Percentiles rank a stretch among this genome's conserved stretches.
These are phyloP conservation scores for Termitomyces sp. DNA, from an alignment of 768 basidiomycete species.

Conservation along the genomic window DNA sequence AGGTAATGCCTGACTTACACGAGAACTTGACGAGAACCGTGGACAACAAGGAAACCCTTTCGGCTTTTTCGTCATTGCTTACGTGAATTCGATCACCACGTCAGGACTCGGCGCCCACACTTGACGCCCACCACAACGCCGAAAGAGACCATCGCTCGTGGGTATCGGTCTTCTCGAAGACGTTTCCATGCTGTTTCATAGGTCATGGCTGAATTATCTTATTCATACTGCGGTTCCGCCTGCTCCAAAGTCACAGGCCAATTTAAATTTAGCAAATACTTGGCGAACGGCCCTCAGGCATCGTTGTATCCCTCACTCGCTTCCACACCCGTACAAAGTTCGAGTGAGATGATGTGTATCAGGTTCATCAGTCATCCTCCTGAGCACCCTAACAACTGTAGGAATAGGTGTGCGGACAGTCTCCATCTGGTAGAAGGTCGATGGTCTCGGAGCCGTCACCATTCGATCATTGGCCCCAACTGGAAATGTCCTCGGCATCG, in stretches of 20 bases:
- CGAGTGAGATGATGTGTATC: neutral
- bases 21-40: neutral
- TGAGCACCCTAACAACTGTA: neutral
- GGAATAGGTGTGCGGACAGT: neutral
- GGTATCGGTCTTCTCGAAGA: neutral
- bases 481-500: neutral
- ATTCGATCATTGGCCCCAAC: neutral
- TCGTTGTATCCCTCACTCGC: neutral
- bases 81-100: slow-evolving; percentile 7
- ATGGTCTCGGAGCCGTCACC: neutral
- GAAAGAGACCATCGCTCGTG: neutral
- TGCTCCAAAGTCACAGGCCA: neutral
- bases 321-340: neutral
- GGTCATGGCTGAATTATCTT: neutral
- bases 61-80: slow-evolving; percentile 11
- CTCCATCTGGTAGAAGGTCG: neutral
- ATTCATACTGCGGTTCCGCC: neutral
- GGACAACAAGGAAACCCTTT: neutral
- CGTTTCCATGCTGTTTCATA: neutral
- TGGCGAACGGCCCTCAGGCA: neutral
- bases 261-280: neutral
- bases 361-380: neutral
- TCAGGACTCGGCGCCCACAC: neutral
- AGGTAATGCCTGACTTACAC: neutral
- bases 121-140: neutral